phyloP scores from a whole-genome alignment of 2,329 filamentous ascomycete species.

The Lecanicillium sp. region DNA sequence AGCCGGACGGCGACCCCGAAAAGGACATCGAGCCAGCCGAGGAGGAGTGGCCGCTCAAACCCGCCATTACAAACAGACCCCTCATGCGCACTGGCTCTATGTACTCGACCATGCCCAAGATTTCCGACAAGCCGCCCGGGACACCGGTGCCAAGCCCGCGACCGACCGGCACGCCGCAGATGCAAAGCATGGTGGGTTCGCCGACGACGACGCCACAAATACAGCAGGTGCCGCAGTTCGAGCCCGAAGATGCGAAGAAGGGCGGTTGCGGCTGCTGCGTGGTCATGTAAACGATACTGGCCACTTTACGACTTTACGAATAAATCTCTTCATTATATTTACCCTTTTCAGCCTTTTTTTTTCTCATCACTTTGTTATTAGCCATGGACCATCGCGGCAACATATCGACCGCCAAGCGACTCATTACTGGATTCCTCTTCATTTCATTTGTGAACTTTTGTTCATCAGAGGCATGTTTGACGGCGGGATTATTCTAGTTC shows the following conservation, averaged over 20 bases:
- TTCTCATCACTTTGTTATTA: too few species aligned
- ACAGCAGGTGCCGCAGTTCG: constrained; percentile 16
- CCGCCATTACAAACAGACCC: constrained; percentile 38
- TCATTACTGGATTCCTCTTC: neutral
- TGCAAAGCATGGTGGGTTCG: constrained; percentile 16
- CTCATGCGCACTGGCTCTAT: constrained; percentile 40
- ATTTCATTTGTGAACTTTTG: constrained; percentile 11
- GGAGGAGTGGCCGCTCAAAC: constrained; percentile 56
- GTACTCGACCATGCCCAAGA: constrained; percentile 60
- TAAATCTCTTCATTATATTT: constrained; percentile 9
- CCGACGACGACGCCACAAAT: constrained; percentile 20
- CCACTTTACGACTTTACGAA: constrained; percentile 20
- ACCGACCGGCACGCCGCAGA: constrained; percentile 35
- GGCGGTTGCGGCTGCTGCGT: constrained; percentile 46
- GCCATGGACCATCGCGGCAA: constrained; percentile 4
- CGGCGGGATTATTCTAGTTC: neutral
- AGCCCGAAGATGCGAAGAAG: constrained; percentile 31
- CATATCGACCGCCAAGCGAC: constrained; percentile 7
- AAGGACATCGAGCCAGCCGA: constrained; percentile 13
- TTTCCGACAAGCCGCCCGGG: constrained; percentile 31
- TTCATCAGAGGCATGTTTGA: neutral
- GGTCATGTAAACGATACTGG: constrained; percentile 37
- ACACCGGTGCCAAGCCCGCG: constrained; percentile 39
- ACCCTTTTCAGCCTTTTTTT: neutral
- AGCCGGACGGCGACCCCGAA: constrained; percentile 23